A percentile compares a stretch with the other conserved stretches of the same genome.
phyloP scores from a whole-genome alignment of 2,329 filamentous ascomycete species.

The Hypoxylon sp. region DNA sequence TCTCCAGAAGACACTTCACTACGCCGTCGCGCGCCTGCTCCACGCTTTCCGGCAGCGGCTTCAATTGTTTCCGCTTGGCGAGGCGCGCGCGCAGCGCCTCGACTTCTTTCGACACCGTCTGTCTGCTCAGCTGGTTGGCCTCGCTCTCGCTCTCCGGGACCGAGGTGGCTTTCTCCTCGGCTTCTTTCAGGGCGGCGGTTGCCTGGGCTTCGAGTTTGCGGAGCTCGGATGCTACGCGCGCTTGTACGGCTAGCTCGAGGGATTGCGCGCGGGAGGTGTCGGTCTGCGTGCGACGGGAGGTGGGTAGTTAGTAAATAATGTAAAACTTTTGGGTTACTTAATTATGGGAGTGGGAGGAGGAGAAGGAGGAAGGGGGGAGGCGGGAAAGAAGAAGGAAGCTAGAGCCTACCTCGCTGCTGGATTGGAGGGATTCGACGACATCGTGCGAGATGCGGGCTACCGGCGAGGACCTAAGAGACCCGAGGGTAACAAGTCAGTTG shows the following conservation, averaged over 20 bases:
- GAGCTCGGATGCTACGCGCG: slow-evolving; percentile 88
- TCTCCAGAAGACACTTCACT: slow-evolving; percentile 83
- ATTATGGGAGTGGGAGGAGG: not conserved
- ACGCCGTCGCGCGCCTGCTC: slow-evolving; percentile 82
- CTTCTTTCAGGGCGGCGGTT: slow-evolving; percentile 75
- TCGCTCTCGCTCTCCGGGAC: slow-evolving; percentile 50
- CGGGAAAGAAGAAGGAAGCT: not conserved
- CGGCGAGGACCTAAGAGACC: slow-evolving; percentile 60
- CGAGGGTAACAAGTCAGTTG: slow-evolving; percentile 28
- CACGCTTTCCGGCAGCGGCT: slow-evolving; percentile 78
- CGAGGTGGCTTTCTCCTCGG: slow-evolving; percentile 70
- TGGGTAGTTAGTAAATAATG: slow-evolving; percentile 19
- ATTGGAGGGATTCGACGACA: slow-evolving; percentile 85
- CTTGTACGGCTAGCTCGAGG: slow-evolving; percentile 89
- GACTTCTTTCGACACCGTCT: slow-evolving; percentile 72
- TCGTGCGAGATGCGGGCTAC: slow-evolving; percentile 78
- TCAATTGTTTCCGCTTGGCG: slow-evolving; percentile 74
- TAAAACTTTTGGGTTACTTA: slow-evolving; percentile 11
- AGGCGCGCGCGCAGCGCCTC: slow-evolving; percentile 71
- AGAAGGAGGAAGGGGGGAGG: too few relatives aligned
- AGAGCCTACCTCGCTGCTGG: slow-evolving; percentile 82
- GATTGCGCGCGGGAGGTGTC: slow-evolving; percentile 88
- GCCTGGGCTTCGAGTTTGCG: slow-evolving; percentile 82
- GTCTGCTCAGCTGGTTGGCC: slow-evolving; percentile 55
- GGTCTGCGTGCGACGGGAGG: slow-evolving; percentile 71